Conservation (phyloP, 306 rosid species). For the Castanea sativa region DNA sequence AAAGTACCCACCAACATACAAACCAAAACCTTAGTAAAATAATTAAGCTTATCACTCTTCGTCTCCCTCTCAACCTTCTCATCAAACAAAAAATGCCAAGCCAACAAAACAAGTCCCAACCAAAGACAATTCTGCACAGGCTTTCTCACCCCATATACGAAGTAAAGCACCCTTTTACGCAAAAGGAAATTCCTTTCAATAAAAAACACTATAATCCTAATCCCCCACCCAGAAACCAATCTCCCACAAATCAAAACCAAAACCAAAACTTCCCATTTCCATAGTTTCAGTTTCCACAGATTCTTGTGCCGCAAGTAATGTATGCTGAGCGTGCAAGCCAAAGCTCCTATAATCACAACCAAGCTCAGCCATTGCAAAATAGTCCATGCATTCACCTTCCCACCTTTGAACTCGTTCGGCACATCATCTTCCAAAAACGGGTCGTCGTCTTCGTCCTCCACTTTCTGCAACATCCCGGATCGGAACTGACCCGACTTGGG, state of each 20-base stretch:
- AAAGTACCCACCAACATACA: slow-evolving; percentile 68
- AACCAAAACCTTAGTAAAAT: slow-evolving; percentile 55
- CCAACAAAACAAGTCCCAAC: slow-evolving; percentile 77
- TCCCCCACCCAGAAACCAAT: slow-evolving; percentile 79
- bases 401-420: slow-evolving; percentile 50
- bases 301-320: slow-evolving; percentile 31
- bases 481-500: slow-evolving; percentile 51
- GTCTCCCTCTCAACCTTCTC: slow-evolving; percentile 66
- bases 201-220: slow-evolving; percentile 53
- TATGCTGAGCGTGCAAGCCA: slow-evolving; percentile 44
- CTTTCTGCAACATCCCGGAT: slow-evolving; percentile 51
- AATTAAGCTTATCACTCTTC: slow-evolving; percentile 16
- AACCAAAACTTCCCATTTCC: slow-evolving; percentile 89
- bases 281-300: slow-evolving; percentile 56
- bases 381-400: slow-evolving; percentile 31
- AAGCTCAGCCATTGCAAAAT: slow-evolving; percentile 71
- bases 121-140: slow-evolving; percentile 77
- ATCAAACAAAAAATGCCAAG: slow-evolving; percentile 73
- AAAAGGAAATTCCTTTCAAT: slow-evolving; percentile 72
- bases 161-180: slow-evolving; percentile 73
- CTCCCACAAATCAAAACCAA: slow-evolving; percentile 75
- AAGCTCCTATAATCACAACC: slow-evolving; percentile 51
- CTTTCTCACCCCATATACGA: slow-evolving; percentile 71
- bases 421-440: slow-evolving; percentile 75
- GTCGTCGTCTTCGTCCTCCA: slow-evolving; percentile 68